phyloP scores from a whole-genome alignment of 2,329 filamentous ascomycete species.

The Nigrospora sphaerica region DNA sequence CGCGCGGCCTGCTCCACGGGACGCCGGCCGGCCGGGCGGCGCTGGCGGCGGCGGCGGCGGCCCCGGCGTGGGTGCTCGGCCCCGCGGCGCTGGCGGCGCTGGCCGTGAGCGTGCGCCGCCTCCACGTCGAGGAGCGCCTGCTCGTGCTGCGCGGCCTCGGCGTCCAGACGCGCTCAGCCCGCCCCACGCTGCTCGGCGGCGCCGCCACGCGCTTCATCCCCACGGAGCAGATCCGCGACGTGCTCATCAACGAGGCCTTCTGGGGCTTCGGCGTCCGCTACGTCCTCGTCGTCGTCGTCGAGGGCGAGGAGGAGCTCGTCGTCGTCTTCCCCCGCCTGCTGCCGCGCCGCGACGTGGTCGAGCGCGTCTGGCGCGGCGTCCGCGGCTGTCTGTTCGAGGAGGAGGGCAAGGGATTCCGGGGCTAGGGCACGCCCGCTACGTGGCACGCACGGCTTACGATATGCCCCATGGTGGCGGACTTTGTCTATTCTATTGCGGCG shows the following conservation, averaged over 20 bases:
- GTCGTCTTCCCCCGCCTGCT: constrained; percentile 88
- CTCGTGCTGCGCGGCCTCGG: constrained; percentile 84
- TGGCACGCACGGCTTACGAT: no score
- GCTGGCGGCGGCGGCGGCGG: constrained; percentile 19
- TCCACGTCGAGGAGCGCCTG: constrained; percentile 68
- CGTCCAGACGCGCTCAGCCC: constrained; percentile 76
- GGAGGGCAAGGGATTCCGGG: not conserved
- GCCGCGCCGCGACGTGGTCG: constrained; percentile 67
- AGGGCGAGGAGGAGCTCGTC: constrained; percentile 79
- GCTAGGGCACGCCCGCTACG: no score
- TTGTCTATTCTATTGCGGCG: no score
- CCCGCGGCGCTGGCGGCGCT: constrained; percentile 28
- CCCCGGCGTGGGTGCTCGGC: constrained; percentile 32
- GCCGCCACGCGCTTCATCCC: constrained; percentile 62
- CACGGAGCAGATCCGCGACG: constrained; percentile 84
- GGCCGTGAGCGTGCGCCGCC: constrained; percentile 36
- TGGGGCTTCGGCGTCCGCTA: constrained; percentile 84
- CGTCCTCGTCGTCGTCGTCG: constrained; percentile 83
- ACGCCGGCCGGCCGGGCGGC: constrained; percentile 23
- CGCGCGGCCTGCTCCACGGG: constrained; percentile 8
- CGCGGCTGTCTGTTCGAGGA: constrained; percentile 73
- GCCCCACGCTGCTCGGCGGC: constrained; percentile 41
- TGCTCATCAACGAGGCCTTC: constrained; percentile 93
- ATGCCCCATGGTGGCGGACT: no score
- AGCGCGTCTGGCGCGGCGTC: constrained; percentile 84